Base-by-base conservation (phyloP, 169 alveolate genomes). In the Plasmodium gonderi region DNA sequence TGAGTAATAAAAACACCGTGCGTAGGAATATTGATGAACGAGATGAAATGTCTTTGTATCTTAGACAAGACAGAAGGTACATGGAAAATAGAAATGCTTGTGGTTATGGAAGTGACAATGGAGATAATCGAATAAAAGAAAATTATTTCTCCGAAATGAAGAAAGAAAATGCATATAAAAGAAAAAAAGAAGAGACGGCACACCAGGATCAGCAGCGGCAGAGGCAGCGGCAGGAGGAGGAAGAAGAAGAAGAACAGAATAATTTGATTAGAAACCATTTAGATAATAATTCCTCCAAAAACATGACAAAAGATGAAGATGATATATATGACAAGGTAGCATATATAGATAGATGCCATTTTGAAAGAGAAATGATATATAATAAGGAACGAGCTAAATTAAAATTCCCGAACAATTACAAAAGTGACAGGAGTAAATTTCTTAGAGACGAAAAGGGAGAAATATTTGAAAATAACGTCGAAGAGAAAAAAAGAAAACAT, bases 401-500 rank as follows among this genome's bases (percentile, higher is more conserved):
- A 60, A 17, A 14, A 3, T 3, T 14, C 1, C 74, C 74, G 23
- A 17, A 17, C 14, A 60, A 60, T 1, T 17, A 9, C 1, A 60
- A 60, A 1, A 60, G 44, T 68, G 45, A 17, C 17, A 68, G 1
- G 9, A 23, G 23, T 0, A 31, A 68, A 74, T 14, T 5, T 1
- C 5, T n/a, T 40, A 44, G 65, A 14, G 81, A 74, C 9, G 78
- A 67, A 67, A 74, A 74, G 4, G 51, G 51, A 40, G 7, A 23
- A 6, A 14, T 44, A n/a, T 4, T 11, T 40, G 81, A 74, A 74
- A 74, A 40, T 74, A 74, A 74, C 44, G 8, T 1, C 20, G 78
- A 68, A 7, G 78, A 68, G 44, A 68, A 68, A 29, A 68, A 68
- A 31, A 68, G 78, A 17, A 74, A 74, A 44, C 81, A 74, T 3